These are phyloP conservation scores for Blastobotrys peoriensis DNA, from an alignment of 805 yeast species.

Conservation along the genomic window DNA sequence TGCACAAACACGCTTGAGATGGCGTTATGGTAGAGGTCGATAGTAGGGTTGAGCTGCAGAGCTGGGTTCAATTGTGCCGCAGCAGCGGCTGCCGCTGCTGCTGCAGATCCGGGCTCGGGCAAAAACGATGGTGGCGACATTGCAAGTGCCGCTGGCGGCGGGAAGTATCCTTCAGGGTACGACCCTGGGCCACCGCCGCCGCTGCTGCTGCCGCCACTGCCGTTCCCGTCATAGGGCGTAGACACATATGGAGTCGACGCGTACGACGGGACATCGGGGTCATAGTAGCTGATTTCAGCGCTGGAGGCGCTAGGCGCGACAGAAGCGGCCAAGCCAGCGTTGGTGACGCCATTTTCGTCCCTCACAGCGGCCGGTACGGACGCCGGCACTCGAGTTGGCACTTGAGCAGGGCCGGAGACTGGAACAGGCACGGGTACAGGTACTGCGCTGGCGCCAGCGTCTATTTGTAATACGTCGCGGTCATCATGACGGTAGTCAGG, in stretches of 20 bases:
- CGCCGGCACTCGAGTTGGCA: too few species aligned
- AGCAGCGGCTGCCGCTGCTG: too few species aligned
- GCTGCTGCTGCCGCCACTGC: too few species aligned
- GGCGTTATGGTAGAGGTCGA: conserved; percentile 5
- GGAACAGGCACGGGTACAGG: background rate
- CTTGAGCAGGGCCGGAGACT: background rate
- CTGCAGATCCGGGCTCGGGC: conserved; percentile 1
- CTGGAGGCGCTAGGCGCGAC: background rate
- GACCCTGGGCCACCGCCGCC: too few species aligned
- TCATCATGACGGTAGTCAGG: background rate
- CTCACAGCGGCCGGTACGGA: too few species aligned
- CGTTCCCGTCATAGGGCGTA: background rate
- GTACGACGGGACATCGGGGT: background rate
- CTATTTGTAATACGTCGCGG: background rate
- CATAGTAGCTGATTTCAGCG: background rate
- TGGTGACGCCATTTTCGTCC: too few species aligned
- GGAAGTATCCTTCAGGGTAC: too few species aligned
- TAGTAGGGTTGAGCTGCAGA: background rate
- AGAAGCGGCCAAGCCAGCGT: background rate
- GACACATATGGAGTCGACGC: background rate
- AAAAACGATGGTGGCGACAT: background rate
- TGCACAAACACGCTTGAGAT: conserved; percentile 8
- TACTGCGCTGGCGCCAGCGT: background rate
- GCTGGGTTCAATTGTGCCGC: background rate
- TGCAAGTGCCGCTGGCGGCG: background rate